Conservation (phyloP, 2,329 filamentous ascomycete species). For the Karstenula rhodostoma region DNA sequence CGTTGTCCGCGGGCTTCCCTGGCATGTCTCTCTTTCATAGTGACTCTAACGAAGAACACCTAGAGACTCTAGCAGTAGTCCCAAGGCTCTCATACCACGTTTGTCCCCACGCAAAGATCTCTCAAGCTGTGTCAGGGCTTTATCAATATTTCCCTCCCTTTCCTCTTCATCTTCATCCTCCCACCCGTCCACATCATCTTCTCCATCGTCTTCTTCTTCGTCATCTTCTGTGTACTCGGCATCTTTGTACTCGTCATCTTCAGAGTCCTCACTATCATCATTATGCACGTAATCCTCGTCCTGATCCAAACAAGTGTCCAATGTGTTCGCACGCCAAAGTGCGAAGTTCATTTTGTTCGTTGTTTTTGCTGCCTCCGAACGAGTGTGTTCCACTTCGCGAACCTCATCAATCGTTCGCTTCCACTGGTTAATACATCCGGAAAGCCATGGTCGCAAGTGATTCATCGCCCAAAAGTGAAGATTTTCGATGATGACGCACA, state of each 20-base stretch:
- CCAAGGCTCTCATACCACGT: not conserved
- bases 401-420: not conserved
- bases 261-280: not conserved
- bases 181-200: not conserved
- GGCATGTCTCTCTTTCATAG: too few species aligned
- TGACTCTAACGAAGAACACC: too few species aligned
- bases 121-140: not conserved
- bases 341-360: not conserved
- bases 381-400: not conserved
- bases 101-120: not conserved
- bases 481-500: constrained; percentile 3
- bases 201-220: not conserved
- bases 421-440: constrained; percentile 1
- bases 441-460: constrained; percentile 4
- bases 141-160: not conserved
- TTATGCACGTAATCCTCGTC: not conserved
- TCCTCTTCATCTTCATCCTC: not conserved
- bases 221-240: not conserved
- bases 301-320: not conserved
- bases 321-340: not conserved
- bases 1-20: too few species aligned
- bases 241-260: not conserved
- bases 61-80: too few species aligned
- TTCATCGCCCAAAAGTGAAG: constrained; percentile 8
- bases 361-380: not conserved